Evolutionary conservation across 306 rosid species (phyloP).

Genomic region (Leucaena leucocephala): DNA sequence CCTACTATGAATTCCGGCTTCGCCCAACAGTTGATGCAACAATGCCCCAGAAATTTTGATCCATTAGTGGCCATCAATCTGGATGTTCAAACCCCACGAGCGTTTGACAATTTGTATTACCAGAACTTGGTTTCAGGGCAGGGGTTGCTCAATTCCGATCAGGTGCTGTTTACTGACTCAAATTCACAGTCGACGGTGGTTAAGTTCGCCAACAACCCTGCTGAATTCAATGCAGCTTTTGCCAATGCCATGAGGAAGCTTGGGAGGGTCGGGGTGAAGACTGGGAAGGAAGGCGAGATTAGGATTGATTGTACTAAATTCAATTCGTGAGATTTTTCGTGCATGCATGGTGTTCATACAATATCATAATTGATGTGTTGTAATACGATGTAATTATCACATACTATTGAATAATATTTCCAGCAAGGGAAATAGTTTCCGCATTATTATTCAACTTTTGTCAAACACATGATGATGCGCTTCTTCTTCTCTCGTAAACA

Average conservation of each 20-base stretch:
- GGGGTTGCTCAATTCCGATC: conserved; percentile 66
- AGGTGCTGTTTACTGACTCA: conserved; percentile 54
- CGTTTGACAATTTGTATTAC: conserved; percentile 68
- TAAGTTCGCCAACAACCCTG: conserved; percentile 53
- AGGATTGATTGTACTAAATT: conserved; percentile 64
- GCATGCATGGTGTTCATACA: background rate
- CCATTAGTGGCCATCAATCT: conserved; percentile 41
- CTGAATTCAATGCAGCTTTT: conserved; percentile 58
- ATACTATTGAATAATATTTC: background rate
- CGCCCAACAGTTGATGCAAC: conserved; percentile 42
- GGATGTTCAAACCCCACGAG: conserved; percentile 51
- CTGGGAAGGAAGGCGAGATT: conserved; percentile 59
- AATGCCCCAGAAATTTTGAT: conserved; percentile 55
- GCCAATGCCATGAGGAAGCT: conserved; percentile 70
- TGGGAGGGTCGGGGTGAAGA: conserved; percentile 79
- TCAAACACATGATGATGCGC: background rate
- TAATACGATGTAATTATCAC: too few species aligned
- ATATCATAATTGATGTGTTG: background rate
- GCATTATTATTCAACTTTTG: background rate
- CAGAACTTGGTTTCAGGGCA: conserved; percentile 48
- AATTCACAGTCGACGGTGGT: conserved; percentile 48
- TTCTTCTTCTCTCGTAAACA: background rate
- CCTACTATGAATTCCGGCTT: conserved; percentile 60
- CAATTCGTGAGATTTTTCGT: conserved; percentile 37
- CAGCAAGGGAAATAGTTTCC: background rate